A percentile compares a stretch with the other conserved stretches of the same genome.
Evolutionary conservation across 192 early-diverging fungal species (phyloP).

Genomic region (Haplosporangium gracile): DNA sequence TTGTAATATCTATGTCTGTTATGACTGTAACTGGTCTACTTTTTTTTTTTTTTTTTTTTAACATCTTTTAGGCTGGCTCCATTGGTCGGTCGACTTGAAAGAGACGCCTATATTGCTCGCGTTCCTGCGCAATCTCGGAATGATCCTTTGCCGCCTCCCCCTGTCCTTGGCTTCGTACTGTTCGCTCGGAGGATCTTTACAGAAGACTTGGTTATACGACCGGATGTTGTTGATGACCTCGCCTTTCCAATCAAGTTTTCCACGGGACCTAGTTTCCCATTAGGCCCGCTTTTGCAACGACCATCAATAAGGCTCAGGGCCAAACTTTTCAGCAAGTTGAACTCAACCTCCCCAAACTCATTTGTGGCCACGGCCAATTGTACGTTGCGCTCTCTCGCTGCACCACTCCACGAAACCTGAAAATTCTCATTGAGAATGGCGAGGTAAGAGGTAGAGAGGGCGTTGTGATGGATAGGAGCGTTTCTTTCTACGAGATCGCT

Average conservation of each 20-base stretch:
- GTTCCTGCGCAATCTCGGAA: too few species aligned
- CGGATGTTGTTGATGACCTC: conserved; percentile 18
- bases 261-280: conserved; percentile 26
- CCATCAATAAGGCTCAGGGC: conserved; percentile 43
- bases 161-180: too few species aligned
- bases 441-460: not conserved
- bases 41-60: too few species aligned
- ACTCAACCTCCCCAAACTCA: conserved; percentile 7
- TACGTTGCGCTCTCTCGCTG: conserved; percentile 31
- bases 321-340: conserved; percentile 14
- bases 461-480: not conserved
- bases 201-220: too few species aligned
- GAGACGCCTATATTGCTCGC: too few species aligned
- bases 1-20: too few species aligned
- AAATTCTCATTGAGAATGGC: not conserved
- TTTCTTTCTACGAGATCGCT: too few species aligned
- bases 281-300: conserved; percentile 26
- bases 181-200: too few species aligned
- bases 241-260: conserved; percentile 28
- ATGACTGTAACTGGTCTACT: too few species aligned
- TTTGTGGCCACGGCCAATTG: conserved; percentile 34
- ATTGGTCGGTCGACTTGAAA: too few species aligned
- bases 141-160: too few species aligned
- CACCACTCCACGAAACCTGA: not conserved
- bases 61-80: too few species aligned